A percentile compares a stretch with the other conserved stretches of the same genome.
phyloP scores from a whole-genome alignment of 345 rosid species.

The Aquilaria yunnanensis region DNA sequence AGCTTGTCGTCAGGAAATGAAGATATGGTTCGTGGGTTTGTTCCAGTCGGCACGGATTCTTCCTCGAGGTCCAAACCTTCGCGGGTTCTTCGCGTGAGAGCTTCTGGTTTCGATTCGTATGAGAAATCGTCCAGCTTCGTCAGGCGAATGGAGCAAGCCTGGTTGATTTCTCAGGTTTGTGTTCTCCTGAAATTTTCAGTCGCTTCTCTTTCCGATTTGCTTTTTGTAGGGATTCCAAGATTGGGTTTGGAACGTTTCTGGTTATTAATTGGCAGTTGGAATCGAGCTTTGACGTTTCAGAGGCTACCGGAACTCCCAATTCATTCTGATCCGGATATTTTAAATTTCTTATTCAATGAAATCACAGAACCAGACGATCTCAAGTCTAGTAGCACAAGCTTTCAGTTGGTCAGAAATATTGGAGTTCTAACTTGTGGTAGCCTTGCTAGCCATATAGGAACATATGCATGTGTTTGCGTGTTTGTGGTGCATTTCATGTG shows the following conservation, averaged over 20 bases:
- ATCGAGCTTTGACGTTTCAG: no score
- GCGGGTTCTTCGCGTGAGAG: constrained; percentile 27
- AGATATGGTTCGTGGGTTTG: constrained; percentile 14
- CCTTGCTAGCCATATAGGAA: no score
- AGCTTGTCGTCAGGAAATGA: constrained; percentile 11
- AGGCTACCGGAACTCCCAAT: no score
- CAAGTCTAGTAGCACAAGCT: no score
- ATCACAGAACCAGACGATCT: no score
- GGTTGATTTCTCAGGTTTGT: constrained; percentile 80
- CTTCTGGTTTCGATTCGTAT: constrained; percentile 65
- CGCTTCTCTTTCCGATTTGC: background rate
- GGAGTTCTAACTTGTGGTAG: no score
- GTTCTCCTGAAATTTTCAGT: no score
- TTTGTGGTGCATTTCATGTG: no score
- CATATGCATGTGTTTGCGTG: no score
- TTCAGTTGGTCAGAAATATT: no score
- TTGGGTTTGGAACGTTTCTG: background rate
- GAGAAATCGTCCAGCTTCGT: constrained; percentile 69
- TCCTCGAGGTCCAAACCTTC: constrained; percentile 5
- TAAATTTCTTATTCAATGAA: constrained; percentile 1
- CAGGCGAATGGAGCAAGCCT: constrained; percentile 84
- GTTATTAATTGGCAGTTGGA: background rate
- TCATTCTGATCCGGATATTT: background rate
- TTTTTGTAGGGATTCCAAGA: background rate
- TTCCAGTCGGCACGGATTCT: constrained; percentile 10